Base-by-base conservation (phyloP, 2,329 filamentous ascomycete species). In the Ceratocystis eucalypticola region DNA sequence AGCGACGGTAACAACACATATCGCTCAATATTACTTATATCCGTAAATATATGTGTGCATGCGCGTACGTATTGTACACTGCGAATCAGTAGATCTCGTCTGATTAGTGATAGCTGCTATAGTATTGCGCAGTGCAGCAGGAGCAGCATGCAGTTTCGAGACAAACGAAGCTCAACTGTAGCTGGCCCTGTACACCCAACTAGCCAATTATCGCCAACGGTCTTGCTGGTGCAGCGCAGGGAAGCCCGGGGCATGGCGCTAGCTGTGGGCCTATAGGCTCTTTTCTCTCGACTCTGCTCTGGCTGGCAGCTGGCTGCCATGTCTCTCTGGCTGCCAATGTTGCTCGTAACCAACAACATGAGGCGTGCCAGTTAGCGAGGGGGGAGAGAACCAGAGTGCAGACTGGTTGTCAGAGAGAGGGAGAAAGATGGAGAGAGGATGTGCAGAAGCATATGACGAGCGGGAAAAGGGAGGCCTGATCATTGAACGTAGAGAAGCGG, bases 321-420 rank as follows among this genome's bases (percentile, higher is more conserved):
- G 30, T 55, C 10, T 53, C 48, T 53, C 20, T 25, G 22, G 10
- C 20, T 53, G 20, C 25, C 20, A 5, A 25, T 25, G 12, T 37
- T 25, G 48, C 48, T 53, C 48, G 48, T 53, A 53, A 53, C 48
- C 20, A 53, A 8, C 46, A 15, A 37, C 22, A 33, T 33, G 46
- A 41, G 62, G 62, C 33, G 62, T 64, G 28, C 50, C 45, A 64
- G 46, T 55, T 64, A 64, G 62, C 62, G 62, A 64, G 46, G 53
- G 17, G 28, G 53, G 48, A 25, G 8, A 17, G 22, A 25, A 12
- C 8, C 20, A 2, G 20, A 30, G 28, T 1, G 53, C 28, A 59
- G 25, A 30, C 3, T 37, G 53, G 53, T 17, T 17, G 53, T 4
- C 25, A 30, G 25, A 4, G 25, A 59, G 12, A 3, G 33, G n/a